These are phyloP conservation scores for Cutaneotrichosporon sp. DNA, from an alignment of 1,284 basidiomycete genomes.

Conservation along the genomic window DNA sequence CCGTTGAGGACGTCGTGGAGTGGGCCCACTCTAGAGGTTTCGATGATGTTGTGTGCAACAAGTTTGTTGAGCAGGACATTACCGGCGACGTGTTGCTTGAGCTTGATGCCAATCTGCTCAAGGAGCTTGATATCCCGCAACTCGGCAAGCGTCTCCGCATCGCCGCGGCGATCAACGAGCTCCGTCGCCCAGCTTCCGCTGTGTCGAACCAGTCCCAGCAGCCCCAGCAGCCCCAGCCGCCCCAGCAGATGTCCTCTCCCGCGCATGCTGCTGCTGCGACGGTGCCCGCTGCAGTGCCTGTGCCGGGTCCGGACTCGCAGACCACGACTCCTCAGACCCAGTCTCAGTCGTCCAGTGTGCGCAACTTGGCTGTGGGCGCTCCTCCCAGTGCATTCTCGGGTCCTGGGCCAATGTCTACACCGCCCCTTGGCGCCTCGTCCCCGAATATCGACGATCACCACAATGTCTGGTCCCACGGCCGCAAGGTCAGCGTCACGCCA, in stretches of 20 bases:
- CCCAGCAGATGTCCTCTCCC: not conserved
- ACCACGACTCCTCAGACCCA: no score
- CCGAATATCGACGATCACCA: slow-evolving; percentile 18
- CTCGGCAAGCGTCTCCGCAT: slow-evolving; percentile 94
- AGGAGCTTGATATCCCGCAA: slow-evolving; percentile 91
- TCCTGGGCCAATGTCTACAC: no score
- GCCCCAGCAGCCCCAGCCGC: not conserved
- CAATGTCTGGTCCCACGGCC: slow-evolving; percentile 24
- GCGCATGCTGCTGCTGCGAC: not conserved
- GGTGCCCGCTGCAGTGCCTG: not conserved
- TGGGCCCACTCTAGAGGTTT: slow-evolving; percentile 85
- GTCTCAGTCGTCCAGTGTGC: not conserved
- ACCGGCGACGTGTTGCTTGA: slow-evolving; percentile 94
- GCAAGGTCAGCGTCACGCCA: slow-evolving; percentile 34
- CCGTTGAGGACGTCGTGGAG: slow-evolving; percentile 78
- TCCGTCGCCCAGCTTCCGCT: slow-evolving; percentile 64
- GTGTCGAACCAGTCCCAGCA: slow-evolving; percentile 1
- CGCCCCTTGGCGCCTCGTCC: slow-evolving; percentile 2
- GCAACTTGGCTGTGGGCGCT: no score
- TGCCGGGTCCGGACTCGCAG: not conserved
- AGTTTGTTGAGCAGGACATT: slow-evolving; percentile 89
- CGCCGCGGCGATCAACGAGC: slow-evolving; percentile 87
- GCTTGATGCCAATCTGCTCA: slow-evolving; percentile 85
- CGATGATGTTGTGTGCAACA: slow-evolving; percentile 71
- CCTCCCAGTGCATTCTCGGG: no score